phyloP scores from a whole-genome alignment of 495 filamentous ascomycete genomes.

The Aspergillus kassunensis region DNA sequence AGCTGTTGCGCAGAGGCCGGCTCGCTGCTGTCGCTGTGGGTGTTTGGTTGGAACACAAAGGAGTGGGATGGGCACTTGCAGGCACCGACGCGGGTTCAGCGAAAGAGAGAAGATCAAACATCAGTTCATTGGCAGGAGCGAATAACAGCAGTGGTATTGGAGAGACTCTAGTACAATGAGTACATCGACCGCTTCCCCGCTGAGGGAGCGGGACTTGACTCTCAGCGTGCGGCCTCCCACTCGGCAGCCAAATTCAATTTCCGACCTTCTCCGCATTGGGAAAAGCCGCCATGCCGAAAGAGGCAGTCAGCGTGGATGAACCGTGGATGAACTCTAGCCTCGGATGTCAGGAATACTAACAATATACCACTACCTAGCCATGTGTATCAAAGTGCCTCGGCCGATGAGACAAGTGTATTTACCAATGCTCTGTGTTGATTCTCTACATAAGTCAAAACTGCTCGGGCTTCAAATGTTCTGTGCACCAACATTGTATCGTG shows the following conservation, averaged over 20 bases:
- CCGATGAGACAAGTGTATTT: not conserved
- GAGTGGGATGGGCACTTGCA: constrained; percentile 22
- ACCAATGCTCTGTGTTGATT: not conserved
- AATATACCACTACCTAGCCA: constrained; percentile 2
- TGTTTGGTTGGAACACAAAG: constrained; percentile 12
- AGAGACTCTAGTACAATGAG: constrained; percentile 17
- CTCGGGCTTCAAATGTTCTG: not conserved
- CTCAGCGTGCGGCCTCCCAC: constrained; percentile 5
- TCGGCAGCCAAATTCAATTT: constrained; percentile 17
- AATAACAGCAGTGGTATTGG: constrained; percentile 9
- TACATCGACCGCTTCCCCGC: constrained; percentile 30
- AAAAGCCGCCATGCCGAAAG: not conserved
- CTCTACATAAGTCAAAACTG: not conserved
- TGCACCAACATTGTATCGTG: no score
- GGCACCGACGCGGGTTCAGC: constrained; percentile 20
- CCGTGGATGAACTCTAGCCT: not conserved
- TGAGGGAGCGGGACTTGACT: constrained; percentile 18
- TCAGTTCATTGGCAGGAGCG: not conserved
- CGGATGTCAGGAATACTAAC: no score
- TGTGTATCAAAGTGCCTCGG: constrained; percentile 7
- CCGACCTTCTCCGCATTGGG: constrained; percentile 39
- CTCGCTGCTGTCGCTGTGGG: constrained; percentile 18
- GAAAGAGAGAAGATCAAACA: not conserved
- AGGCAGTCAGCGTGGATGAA: no score
- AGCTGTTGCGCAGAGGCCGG: constrained; percentile 28